Conservation (phyloP, 768 basidiomycete species). For the Mycena pura region DNA sequence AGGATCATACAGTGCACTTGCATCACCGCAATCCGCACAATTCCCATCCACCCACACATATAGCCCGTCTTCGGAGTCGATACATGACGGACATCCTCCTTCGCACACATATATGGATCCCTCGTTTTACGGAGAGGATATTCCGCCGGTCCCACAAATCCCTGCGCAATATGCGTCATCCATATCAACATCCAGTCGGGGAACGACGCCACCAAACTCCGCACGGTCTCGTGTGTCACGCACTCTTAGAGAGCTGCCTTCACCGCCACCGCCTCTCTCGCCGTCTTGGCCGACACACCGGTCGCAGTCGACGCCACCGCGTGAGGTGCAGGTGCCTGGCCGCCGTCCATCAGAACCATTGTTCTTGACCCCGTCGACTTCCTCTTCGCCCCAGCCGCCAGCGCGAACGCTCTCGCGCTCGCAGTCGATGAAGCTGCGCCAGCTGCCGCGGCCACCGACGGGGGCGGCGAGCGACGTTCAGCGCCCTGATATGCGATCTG, state of each 20-base stretch:
- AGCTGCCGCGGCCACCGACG: constrained; percentile 30
- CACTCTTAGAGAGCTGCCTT: constrained; percentile 21
- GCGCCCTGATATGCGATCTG: background rate
- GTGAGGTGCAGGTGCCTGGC: constrained; percentile 28
- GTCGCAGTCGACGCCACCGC: constrained; percentile 46
- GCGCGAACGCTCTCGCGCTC: constrained; percentile 40
- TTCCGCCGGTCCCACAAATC: constrained; percentile 46
- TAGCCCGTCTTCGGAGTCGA: constrained; percentile 59
- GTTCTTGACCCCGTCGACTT: constrained; percentile 5
- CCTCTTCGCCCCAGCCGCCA: constrained; percentile 7
- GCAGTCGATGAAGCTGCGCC: constrained; percentile 32
- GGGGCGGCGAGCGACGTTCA: constrained; percentile 14
- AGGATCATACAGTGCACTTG: constrained; percentile 16
- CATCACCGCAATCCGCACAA: constrained; percentile 33
- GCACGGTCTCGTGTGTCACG: constrained; percentile 21
- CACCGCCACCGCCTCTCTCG: constrained; percentile 20
- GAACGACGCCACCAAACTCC: constrained; percentile 24
- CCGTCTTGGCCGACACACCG: constrained; percentile 34
- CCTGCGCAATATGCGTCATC: constrained; percentile 39
- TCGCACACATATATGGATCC: constrained; percentile 53
- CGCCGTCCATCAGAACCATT: constrained; percentile 22
- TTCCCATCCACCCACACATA: constrained; percentile 35
- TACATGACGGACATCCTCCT: constrained; percentile 50
- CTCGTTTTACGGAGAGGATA: constrained; percentile 42
- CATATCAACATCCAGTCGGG: constrained; percentile 5